Conservation (phyloP, 2,329 filamentous ascomycete genomes). For the Mariannaea sp. region DNA sequence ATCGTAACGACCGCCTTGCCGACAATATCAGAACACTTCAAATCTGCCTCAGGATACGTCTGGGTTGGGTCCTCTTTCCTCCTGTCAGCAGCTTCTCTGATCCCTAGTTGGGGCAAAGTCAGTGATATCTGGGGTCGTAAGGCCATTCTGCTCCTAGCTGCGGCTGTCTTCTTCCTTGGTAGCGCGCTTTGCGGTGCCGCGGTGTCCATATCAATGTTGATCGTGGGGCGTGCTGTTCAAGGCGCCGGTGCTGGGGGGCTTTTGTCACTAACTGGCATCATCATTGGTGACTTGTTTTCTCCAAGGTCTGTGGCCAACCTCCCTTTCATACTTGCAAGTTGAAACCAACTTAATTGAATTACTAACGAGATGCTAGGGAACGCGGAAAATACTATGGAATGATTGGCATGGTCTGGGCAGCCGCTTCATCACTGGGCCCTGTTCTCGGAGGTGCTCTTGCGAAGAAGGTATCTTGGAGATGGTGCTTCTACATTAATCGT, state of each 20-base stretch:
- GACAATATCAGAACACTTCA: constrained; percentile 61
- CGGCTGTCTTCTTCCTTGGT: constrained; percentile 54
- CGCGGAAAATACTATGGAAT: constrained; percentile 13
- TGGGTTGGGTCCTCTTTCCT: constrained; percentile 74
- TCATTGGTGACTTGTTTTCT: constrained; percentile 54
- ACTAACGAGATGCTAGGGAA: background rate
- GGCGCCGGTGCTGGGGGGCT: constrained; percentile 56
- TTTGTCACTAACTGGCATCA: constrained; percentile 54
- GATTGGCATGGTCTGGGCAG: constrained; percentile 4
- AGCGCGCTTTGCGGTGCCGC: constrained; percentile 52
- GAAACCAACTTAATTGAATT: background rate
- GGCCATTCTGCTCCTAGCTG: constrained; percentile 52
- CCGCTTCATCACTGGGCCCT: background rate
- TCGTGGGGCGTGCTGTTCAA: constrained; percentile 52
- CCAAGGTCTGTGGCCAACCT: background rate
- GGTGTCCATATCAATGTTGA: constrained; percentile 52
- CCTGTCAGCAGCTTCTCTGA: constrained; percentile 64
- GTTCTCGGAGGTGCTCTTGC: constrained; percentile 1
- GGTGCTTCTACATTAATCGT: constrained; percentile 14
- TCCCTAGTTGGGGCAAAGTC: constrained; percentile 68
- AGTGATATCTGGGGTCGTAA: constrained; percentile 62
- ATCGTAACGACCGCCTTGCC: constrained; percentile 40
- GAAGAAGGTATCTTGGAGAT: constrained; percentile 2
- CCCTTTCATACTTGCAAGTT: too few species aligned
- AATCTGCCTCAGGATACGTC: constrained; percentile 67